These are phyloP conservation scores for Lecanoromycetidae sp. DNA, from an alignment of 2,329 filamentous ascomycete genomes.

Conservation along the genomic window DNA sequence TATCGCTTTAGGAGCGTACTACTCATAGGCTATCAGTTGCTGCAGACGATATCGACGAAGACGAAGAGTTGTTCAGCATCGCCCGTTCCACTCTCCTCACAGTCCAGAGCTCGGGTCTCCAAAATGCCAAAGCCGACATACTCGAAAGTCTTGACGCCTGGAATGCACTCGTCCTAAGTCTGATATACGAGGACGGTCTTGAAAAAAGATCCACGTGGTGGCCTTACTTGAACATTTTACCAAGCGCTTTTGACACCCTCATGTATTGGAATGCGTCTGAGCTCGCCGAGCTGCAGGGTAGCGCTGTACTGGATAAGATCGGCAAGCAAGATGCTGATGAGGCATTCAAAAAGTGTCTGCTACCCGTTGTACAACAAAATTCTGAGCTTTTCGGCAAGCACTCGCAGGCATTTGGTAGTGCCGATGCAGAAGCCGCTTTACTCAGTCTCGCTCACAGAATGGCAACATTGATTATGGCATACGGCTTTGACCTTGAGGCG, in stretches of 20 bases:
- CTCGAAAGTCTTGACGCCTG: conserved; percentile 40
- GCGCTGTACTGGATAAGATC: conserved; percentile 63
- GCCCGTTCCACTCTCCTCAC: conserved; percentile 61
- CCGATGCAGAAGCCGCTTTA: conserved; percentile 35
- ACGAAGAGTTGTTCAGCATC: conserved; percentile 70
- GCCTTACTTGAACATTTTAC: conserved; percentile 65
- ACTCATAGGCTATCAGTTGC: conserved; percentile 45
- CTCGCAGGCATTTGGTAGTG: conserved; percentile 31
- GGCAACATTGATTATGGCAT: conserved; percentile 84
- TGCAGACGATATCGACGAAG: conserved; percentile 53
- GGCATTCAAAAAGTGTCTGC: conserved; percentile 49
- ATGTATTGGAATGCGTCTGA: conserved; percentile 78
- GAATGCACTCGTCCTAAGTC: conserved; percentile 57
- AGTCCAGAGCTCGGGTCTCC: conserved; percentile 58
- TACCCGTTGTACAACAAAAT: conserved; percentile 39
- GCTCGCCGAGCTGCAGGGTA: conserved; percentile 60
- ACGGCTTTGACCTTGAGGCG: conserved; percentile 70
- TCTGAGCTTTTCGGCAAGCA: conserved; percentile 30
- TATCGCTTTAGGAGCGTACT: background rate
- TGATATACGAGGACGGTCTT: conserved; percentile 62
- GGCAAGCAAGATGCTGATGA: conserved; percentile 60
- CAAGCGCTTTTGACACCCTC: conserved; percentile 61
- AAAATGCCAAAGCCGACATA: conserved; percentile 43
- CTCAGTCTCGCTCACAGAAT: conserved; percentile 58
- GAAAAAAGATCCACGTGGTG: conserved; percentile 57